Conservation (phyloP, 1,284 basidiomycete genomes). For the Mycena sp. region DNA sequence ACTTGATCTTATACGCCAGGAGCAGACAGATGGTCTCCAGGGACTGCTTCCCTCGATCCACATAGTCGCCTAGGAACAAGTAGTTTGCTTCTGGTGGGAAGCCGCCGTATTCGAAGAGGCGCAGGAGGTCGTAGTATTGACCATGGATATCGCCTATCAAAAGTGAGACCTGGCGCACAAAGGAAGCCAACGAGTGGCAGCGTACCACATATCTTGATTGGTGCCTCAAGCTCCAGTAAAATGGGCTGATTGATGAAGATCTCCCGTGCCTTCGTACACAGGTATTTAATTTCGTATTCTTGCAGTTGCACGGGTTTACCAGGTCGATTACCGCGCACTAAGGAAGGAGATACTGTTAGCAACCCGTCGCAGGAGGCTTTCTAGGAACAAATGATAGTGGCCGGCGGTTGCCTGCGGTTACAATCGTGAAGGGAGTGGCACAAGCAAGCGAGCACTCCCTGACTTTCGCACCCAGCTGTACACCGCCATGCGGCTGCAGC, state of each 20-base stretch:
- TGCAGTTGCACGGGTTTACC: slow-evolving; percentile 95
- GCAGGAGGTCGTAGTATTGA: slow-evolving; percentile 94
- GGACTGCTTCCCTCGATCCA: slow-evolving; percentile 95
- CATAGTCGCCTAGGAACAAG: slow-evolving; percentile 95
- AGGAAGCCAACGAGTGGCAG: slow-evolving; percentile 33
- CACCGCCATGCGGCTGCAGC: no score
- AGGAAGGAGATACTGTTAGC: no score
- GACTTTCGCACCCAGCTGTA: no score
- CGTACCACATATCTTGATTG: slow-evolving; percentile 97
- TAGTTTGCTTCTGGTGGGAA: slow-evolving; percentile 98
- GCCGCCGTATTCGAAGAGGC: slow-evolving; percentile 94
- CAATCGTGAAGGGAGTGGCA: no score
- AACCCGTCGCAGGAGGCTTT: no score
- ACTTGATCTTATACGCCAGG: slow-evolving; percentile 97
- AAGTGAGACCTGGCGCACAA: slow-evolving; percentile 19
- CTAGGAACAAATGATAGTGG: no score
- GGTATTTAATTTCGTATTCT: slow-evolving; percentile 96
- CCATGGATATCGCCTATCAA: slow-evolving; percentile 92
- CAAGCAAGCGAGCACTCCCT: no score
- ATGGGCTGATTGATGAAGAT: slow-evolving; percentile 98
- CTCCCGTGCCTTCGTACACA: slow-evolving; percentile 95
- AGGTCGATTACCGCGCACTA: slow-evolving; percentile 93
- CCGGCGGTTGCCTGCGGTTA: no score
- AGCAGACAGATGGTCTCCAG: slow-evolving; percentile 94
- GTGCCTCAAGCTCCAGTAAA: slow-evolving; percentile 92